Conservation (phyloP, 2,329 filamentous ascomycete genomes). For the Xenoacremonium recifei region DNA sequence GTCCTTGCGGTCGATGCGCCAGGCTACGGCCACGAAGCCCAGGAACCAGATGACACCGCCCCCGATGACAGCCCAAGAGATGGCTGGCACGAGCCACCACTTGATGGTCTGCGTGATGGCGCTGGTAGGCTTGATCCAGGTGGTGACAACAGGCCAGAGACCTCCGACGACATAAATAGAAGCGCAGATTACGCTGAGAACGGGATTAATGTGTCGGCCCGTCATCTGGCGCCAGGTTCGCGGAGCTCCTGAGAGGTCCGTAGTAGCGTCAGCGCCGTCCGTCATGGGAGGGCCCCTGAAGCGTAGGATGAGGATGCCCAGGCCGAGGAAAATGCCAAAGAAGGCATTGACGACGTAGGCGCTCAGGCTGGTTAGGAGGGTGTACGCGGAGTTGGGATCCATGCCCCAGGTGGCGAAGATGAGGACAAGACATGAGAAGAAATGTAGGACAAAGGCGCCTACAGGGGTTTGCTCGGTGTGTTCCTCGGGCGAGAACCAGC, state of each 20-base stretch:
- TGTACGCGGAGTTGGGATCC: constrained; percentile 25
- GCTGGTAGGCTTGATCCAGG: constrained; percentile 29
- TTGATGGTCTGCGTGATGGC: constrained; percentile 7
- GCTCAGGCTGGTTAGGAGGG: constrained; percentile 28
- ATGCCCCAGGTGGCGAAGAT: constrained; percentile 33
- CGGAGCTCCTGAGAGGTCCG: constrained; percentile 11
- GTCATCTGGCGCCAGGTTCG: constrained; percentile 32
- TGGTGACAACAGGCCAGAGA: constrained; percentile 31
- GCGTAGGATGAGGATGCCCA: constrained; percentile 35
- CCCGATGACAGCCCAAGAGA: constrained; percentile 30
- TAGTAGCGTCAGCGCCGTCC: constrained; percentile 9
- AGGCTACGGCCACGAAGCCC: constrained; percentile 31
- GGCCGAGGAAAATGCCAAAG: constrained; percentile 31
- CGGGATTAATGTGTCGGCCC: constrained; percentile 28
- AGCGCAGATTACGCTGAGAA: constrained; percentile 30
- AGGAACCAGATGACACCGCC: constrained; percentile 31
- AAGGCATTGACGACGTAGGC: constrained; percentile 35
- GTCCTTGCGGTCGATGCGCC: constrained; percentile 25
- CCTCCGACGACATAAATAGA: constrained; percentile 30
- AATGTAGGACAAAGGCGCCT: constrained; percentile 33
- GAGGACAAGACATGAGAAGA: constrained; percentile 33
- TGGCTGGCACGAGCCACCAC: constrained; percentile 32
- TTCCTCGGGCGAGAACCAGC: constrained; percentile 33
- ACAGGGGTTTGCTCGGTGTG: constrained; percentile 36
- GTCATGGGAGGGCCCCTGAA: constrained; percentile 31